phyloP scores from a whole-genome alignment of 352 stramenopile species.

The Phytophthora kernoviae region DNA sequence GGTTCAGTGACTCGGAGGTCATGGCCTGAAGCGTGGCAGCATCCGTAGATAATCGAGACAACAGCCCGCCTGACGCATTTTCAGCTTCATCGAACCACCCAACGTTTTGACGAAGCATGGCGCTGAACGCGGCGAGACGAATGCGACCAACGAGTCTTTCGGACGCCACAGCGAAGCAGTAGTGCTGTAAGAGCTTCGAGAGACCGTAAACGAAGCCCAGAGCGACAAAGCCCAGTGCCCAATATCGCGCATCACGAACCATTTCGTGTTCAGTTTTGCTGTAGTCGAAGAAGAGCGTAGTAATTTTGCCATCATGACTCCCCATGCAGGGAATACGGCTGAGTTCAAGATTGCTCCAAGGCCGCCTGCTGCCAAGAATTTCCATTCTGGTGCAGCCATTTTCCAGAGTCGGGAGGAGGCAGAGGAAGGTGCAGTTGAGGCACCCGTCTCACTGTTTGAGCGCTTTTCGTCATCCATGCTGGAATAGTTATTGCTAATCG shows the following conservation, averaged over 20 bases:
- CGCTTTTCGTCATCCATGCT: neutral
- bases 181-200: slow-evolving; percentile 34
- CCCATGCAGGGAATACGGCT: slow-evolving; percentile 45
- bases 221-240: slow-evolving; percentile 38
- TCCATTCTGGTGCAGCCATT: slow-evolving; percentile 33
- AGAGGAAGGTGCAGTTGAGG: neutral
- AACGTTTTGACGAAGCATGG: slow-evolving; percentile 67
- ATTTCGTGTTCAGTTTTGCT: slow-evolving; percentile 28
- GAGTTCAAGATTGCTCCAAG: slow-evolving; percentile 36
- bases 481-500: too few species aligned
- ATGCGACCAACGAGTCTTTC: slow-evolving; percentile 45
- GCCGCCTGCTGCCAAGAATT: slow-evolving; percentile 23
- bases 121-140: slow-evolving; percentile 29
- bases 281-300: slow-evolving; percentile 42
- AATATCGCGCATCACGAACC: slow-evolving; percentile 26
- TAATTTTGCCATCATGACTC: slow-evolving; percentile 45
- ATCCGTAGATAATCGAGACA: slow-evolving; percentile 60
- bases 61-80: slow-evolving; percentile 61
- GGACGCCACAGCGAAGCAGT: slow-evolving; percentile 41
- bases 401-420: slow-evolving; percentile 46
- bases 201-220: slow-evolving; percentile 34
- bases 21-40: slow-evolving; percentile 57
- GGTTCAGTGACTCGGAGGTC: slow-evolving; percentile 42
- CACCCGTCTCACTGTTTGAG: too few species aligned
- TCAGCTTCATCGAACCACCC: slow-evolving; percentile 69